Evolutionary conservation across 768 basidiomycete genomes (phyloP).

Genomic region (Naganishia friedmannii): DNA sequence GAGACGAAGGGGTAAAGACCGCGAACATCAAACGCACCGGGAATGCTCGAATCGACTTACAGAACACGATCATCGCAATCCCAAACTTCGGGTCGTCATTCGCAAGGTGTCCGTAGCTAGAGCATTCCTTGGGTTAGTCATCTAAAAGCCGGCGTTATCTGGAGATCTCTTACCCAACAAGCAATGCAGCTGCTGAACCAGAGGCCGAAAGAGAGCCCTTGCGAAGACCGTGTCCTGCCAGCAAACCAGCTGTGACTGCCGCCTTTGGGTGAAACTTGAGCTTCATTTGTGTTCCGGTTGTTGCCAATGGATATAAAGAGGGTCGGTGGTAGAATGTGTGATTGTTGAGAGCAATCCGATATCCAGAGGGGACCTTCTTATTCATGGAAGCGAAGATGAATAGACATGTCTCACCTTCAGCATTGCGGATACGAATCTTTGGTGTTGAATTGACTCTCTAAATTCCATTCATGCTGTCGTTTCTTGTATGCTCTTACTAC

Average conservation of each 20-base stretch:
- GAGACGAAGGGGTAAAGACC: neutral
- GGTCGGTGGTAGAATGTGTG: no score
- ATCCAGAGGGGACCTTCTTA: no score
- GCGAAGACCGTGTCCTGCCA: conserved; percentile 68
- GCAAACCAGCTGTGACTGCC: conserved; percentile 44
- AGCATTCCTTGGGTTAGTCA: neutral
- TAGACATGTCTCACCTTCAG: conserved; percentile 10
- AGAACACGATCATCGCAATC: conserved; percentile 46
- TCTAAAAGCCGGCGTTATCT: neutral
- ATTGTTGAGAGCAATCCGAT: no score
- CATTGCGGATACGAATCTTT: no score
- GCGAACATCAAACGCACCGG: neutral
- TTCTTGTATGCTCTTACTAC: no score
- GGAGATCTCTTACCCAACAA: conserved; percentile 58
- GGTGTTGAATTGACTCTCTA: no score
- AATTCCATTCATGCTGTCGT: no score
- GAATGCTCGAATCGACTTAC: conserved; percentile 8
- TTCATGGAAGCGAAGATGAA: no score
- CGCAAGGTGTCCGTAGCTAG: conserved; percentile 61
- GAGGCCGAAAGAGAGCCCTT: conserved; percentile 72
- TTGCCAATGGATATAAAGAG: neutral
- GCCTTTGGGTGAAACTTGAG: conserved; percentile 30
- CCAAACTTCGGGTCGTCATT: conserved; percentile 48
- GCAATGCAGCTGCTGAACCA: conserved; percentile 72
- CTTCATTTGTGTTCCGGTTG: neutral